Percentiles rank a stretch among this genome's conserved stretches.
Evolutionary conservation across 2,329 filamentous ascomycete genomes (phyloP).

Genomic region (Arthroderma uncinatum): DNA sequence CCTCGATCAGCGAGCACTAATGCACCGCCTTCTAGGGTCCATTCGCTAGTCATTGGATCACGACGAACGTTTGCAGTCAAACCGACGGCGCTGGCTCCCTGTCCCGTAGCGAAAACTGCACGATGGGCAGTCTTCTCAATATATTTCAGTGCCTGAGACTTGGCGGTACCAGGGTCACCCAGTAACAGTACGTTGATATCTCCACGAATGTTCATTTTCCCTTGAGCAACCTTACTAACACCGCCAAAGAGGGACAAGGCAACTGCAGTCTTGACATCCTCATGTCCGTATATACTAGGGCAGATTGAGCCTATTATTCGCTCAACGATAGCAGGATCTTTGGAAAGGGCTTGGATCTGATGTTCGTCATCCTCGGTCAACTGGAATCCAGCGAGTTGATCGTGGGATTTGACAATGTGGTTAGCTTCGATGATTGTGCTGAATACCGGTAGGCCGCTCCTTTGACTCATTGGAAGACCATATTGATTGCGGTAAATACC

Average conservation of each 20-base stretch:
- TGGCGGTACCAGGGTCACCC: constrained; percentile 93
- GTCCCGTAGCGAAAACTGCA: constrained; percentile 93
- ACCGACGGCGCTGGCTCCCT: constrained; percentile 95
- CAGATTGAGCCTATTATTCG: constrained; percentile 89
- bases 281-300: constrained; percentile 93
- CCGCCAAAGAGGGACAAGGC: constrained; percentile 90
- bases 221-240: constrained; percentile 81
- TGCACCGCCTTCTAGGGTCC: constrained; percentile 93
- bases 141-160: constrained; percentile 95
- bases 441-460: constrained; percentile 96
- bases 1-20: constrained; percentile 90
- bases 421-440: constrained; percentile 96
- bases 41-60: constrained; percentile 90
- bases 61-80: constrained; percentile 91
- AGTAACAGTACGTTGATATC: constrained; percentile 97
- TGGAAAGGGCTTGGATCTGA: constrained; percentile 73
- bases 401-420: constrained; percentile 91
- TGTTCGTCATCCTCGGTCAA: constrained; percentile 92
- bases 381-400: constrained; percentile 92
- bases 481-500: constrained; percentile 98
- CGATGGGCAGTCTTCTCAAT: constrained; percentile 95
- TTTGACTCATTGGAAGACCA: constrained; percentile 93
- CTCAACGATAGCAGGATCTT: constrained; percentile 83
- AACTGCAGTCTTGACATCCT: constrained; percentile 92
- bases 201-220: constrained; percentile 80